These are phyloP conservation scores for Xylaria arbuscula DNA, from an alignment of 2,329 filamentous ascomycete genomes.

Conservation along the genomic window DNA sequence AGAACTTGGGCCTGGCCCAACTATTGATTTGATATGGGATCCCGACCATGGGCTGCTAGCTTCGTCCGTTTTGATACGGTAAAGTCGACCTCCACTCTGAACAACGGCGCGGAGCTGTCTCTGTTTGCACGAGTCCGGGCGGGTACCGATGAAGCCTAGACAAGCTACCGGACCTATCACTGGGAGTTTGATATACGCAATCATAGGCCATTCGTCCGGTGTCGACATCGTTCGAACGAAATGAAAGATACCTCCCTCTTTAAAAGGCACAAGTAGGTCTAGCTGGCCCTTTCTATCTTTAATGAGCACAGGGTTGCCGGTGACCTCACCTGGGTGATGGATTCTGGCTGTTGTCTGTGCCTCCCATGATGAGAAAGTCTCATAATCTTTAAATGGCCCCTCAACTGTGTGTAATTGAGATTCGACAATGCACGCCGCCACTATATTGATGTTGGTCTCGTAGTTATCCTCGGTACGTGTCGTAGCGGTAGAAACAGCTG, in stretches of 20 bases:
- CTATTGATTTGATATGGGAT: slow-evolving; percentile 32
- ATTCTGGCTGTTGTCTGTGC: slow-evolving; percentile 36
- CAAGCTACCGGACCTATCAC: slow-evolving; percentile 35
- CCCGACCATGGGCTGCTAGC: slow-evolving; percentile 31
- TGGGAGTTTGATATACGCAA: slow-evolving; percentile 38
- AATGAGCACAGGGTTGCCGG: slow-evolving; percentile 39
- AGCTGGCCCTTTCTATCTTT: slow-evolving; percentile 6
- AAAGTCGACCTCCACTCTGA: slow-evolving; percentile 37
- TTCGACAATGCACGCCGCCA: slow-evolving; percentile 2
- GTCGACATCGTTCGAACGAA: slow-evolving; percentile 36
- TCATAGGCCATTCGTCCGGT: slow-evolving; percentile 42
- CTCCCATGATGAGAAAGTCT: slow-evolving; percentile 9
- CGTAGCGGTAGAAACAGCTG: slow-evolving; percentile 33
- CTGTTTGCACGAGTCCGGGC: neutral
- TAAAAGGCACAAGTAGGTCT: slow-evolving; percentile 41
- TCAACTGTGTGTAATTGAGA: slow-evolving; percentile 6
- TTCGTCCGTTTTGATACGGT: slow-evolving; percentile 32
- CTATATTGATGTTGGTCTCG: neutral
- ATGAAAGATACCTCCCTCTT: slow-evolving; percentile 40
- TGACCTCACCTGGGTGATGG: slow-evolving; percentile 39
- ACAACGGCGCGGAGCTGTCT: slow-evolving; percentile 31
- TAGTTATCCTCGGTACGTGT: neutral
- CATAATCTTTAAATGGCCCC: neutral
- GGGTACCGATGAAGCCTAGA: slow-evolving; percentile 24
- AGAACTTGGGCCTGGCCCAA: slow-evolving; percentile 34